These are phyloP conservation scores for Hsuehochloa calcarea DNA, from an alignment of 176 grass and related monocot species.

Conservation along the genomic window DNA sequence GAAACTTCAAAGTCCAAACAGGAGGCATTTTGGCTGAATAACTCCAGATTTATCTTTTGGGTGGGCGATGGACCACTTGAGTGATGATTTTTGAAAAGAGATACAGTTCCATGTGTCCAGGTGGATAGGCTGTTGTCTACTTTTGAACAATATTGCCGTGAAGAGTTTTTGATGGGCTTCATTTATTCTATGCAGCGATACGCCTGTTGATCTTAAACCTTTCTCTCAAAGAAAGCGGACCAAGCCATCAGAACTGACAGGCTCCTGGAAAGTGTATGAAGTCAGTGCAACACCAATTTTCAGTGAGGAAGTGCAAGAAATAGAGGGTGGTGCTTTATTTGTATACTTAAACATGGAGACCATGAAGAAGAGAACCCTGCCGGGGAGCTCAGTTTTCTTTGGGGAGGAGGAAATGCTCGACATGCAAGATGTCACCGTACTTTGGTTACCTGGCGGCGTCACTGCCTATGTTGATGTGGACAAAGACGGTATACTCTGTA, in stretches of 20 bases:
- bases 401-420: slow-evolving; percentile 78
- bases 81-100: background rate
- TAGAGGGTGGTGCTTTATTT: slow-evolving; percentile 42
- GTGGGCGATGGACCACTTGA: background rate
- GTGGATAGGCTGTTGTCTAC: background rate
- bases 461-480: slow-evolving; percentile 81
- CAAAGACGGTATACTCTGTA: slow-evolving; percentile 71
- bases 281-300: slow-evolving; percentile 90
- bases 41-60: background rate
- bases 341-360: slow-evolving; percentile 86
- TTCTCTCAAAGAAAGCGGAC: slow-evolving; percentile 82
- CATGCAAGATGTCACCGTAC: slow-evolving; percentile 75
- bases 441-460: slow-evolving; percentile 88
- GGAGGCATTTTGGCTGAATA: background rate
- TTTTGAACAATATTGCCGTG: slow-evolving; percentile 14
- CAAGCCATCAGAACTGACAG: slow-evolving; percentile 72
- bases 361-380: slow-evolving; percentile 73
- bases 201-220: slow-evolving; percentile 54
- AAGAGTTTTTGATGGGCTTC: background rate
- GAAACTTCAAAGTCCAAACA: background rate
- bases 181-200: slow-evolving; percentile 49
- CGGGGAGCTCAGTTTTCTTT: slow-evolving; percentile 67
- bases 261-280: slow-evolving; percentile 97
- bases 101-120: background rate
- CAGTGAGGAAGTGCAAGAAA: slow-evolving; percentile 36